Conservation (phyloP, 2,329 filamentous ascomycete genomes). For the Aureobasidium subglaciale region DNA sequence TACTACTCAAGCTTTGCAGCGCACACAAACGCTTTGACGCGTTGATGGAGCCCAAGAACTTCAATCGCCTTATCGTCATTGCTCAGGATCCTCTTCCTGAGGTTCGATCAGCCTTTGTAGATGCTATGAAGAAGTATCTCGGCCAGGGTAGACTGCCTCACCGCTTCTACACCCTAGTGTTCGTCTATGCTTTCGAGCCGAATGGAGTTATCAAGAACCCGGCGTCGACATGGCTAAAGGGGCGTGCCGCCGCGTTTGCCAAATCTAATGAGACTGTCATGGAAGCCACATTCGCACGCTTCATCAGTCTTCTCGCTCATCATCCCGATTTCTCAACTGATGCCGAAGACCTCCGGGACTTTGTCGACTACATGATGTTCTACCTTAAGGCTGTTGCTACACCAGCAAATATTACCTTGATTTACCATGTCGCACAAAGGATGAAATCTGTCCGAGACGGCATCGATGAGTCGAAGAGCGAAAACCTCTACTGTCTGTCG, state of each 20-base stretch:
- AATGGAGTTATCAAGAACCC: constrained; percentile 62
- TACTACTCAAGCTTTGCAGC: constrained; percentile 74
- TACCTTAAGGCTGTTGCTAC: constrained; percentile 78
- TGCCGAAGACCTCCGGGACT: constrained; percentile 65
- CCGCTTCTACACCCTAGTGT: constrained; percentile 84
- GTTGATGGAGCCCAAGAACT: constrained; percentile 62
- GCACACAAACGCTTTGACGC: constrained; percentile 64
- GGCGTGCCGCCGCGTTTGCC: constrained; percentile 62
- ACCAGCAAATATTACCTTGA: constrained; percentile 78
- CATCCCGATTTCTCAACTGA: constrained; percentile 76
- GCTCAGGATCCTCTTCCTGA: constrained; percentile 68
- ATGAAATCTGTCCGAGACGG: constrained; percentile 85
- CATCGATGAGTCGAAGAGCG: constrained; percentile 59
- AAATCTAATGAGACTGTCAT: constrained; percentile 53
- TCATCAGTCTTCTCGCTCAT: constrained; percentile 83
- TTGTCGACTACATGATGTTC: constrained; percentile 82
- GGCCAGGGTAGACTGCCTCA: constrained; percentile 61
- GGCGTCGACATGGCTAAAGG: constrained; percentile 82
- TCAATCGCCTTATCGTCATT: constrained; percentile 74
- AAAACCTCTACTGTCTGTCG: constrained; percentile 76
- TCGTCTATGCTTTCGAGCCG: constrained; percentile 88
- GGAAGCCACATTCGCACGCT: constrained; percentile 72
- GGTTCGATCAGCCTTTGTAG: constrained; percentile 72
- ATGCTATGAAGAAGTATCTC: constrained; percentile 85
- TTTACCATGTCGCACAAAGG: constrained; percentile 86